A percentile compares a stretch with the other conserved stretches of the same genome.
These are phyloP conservation scores for Fibroporia radiculosa DNA, from an alignment of 768 basidiomycete species.

Conservation along the genomic window DNA sequence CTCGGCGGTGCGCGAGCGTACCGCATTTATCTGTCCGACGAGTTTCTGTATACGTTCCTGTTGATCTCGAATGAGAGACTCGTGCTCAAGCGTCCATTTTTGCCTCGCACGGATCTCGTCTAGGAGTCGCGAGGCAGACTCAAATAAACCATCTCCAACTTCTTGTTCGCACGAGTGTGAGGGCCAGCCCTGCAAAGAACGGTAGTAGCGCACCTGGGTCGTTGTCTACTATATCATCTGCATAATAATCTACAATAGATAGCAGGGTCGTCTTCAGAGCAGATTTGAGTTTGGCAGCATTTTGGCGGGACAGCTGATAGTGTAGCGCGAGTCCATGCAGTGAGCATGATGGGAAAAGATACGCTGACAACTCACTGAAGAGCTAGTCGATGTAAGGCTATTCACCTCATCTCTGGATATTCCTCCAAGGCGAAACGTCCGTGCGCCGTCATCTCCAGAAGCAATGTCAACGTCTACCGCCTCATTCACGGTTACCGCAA, in stretches of 20 bases:
- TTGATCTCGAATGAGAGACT: background rate
- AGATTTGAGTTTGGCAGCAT: background rate
- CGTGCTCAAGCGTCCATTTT: background rate
- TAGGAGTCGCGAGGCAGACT: slow-evolving; percentile 1
- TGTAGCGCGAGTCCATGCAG: background rate
- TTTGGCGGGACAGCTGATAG: background rate
- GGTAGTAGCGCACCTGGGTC: background rate
- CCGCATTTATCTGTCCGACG: slow-evolving; percentile 11
- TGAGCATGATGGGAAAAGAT: background rate
- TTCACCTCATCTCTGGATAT: slow-evolving; percentile 6
- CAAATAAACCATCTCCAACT: background rate
- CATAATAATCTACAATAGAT: slow-evolving; percentile 1
- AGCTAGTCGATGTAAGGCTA: background rate
- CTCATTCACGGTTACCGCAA: background rate
- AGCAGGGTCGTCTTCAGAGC: slow-evolving; percentile 7
- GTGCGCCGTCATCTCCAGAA: background rate
- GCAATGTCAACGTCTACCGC: background rate
- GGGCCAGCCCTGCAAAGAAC: background rate
- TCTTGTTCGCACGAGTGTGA: background rate
- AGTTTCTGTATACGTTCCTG: slow-evolving; percentile 7
- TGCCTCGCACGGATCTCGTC: background rate
- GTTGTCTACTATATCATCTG: background rate
- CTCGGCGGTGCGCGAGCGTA: background rate
- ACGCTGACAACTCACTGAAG: background rate
- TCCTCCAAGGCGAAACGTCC: slow-evolving; percentile 2